These are phyloP conservation scores for Tulasnella sp. DNA, from an alignment of 768 basidiomycete genomes.

Conservation along the genomic window DNA sequence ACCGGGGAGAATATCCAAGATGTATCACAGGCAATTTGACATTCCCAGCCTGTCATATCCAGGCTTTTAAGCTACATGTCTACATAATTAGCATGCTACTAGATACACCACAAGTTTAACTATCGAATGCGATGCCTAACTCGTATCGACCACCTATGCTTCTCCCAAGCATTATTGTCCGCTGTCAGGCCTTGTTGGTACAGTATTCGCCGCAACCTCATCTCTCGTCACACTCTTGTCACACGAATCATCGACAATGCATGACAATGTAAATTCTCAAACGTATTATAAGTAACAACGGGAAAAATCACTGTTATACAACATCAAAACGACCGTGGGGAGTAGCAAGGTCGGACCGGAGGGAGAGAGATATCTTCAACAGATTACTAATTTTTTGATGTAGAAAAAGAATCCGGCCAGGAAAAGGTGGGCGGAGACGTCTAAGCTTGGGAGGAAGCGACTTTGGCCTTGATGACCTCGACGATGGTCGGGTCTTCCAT, in stretches of 20 bases:
- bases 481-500: slow-evolving; percentile 82
- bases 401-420: neutral
- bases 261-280: neutral
- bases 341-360: no score
- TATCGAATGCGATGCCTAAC: no score
- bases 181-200: no score
- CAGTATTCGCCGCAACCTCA: neutral
- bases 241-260: neutral
- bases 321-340: neutral
- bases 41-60: no score
- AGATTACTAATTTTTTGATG: neutral
- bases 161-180: no score
- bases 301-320: neutral
- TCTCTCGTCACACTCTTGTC: neutral
- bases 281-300: neutral
- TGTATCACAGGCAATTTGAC: no score
- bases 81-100: no score
- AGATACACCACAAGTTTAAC: no score
- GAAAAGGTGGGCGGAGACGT: neutral
- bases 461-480: slow-evolving; percentile 72
- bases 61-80: no score
- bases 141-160: no score
- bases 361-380: neutral
- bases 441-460: slow-evolving; percentile 22
- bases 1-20: no score